Base-by-base conservation (phyloP, 1,284 basidiomycete genomes). In the Apiotrichum gamsii region DNA sequence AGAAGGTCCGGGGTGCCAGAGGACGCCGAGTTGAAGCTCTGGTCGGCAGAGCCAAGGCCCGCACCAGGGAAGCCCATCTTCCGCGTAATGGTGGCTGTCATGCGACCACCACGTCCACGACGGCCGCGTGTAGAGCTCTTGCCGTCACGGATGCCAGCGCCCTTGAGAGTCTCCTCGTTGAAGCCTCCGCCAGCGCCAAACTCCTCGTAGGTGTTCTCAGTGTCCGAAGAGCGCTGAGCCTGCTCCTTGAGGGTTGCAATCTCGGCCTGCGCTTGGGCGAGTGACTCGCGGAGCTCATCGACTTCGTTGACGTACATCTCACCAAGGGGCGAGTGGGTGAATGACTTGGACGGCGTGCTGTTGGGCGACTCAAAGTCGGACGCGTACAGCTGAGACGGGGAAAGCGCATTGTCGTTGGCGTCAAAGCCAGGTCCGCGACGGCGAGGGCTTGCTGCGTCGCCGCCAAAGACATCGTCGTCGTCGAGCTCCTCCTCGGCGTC, bases 381-480 rank as follows among this genome's bases (percentile, higher is more conserved):
- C 28, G 62, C 59, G 52, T 70, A 73, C 2, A 70, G 53, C 33
- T 67, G 64, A 8, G 59, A 62, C 3, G 52, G 78, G 16, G 76
- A 76, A 29, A 79, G 76, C 6, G 69, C 64, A 37, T 69, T 58
- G 31, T 75, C 77, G 41, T 82, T 78, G 35, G 67, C 75, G 61
- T 78, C 82, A 62, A 82, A 80, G 11, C 80, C 73, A 14, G 76
- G 76, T 1, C 81, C 80, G 51, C 83, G 77, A 29, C 82, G 65
- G 25, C 59, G 82, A 5, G 85, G 83, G 10, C 74, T 64, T 24
- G 78, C 79, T 2, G 77, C 78, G 4, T 74, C 78, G 5, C 74
- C 76, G 10, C 63, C 67, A 61, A 85, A 86, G 23, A 75, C 72
- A 43, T 89, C 77, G 40, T 90, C 80, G 31, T 84, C 83, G 11